phyloP scores from a whole-genome alignment of 768 basidiomycete genomes.

The Serendipita sp. region DNA sequence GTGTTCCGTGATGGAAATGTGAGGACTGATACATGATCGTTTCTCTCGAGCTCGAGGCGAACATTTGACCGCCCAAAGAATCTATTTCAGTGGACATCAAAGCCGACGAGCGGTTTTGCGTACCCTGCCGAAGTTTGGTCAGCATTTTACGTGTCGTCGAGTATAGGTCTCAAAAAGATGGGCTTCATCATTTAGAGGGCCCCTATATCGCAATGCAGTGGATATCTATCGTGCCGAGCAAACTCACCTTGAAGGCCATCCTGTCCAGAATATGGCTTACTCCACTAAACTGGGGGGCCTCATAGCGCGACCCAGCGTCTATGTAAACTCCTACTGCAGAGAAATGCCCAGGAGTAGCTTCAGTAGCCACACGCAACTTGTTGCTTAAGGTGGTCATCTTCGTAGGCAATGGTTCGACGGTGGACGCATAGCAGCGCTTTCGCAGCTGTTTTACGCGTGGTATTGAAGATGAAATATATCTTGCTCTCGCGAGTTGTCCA shows the following conservation, averaged over 20 bases:
- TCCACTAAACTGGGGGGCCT: slow-evolving; percentile 53
- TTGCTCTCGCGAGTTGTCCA: background rate
- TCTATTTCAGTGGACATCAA: slow-evolving; percentile 73
- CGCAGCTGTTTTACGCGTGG: background rate
- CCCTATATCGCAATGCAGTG: slow-evolving; percentile 7
- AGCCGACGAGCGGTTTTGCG: slow-evolving; percentile 47
- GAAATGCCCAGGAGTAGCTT: slow-evolving; percentile 83
- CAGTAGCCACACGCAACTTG: slow-evolving; percentile 82
- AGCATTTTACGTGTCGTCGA: background rate
- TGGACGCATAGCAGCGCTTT: background rate
- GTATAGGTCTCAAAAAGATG: background rate
- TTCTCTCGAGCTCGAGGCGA: slow-evolving; percentile 81
- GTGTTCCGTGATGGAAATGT: slow-evolving; percentile 70
- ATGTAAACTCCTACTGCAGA: slow-evolving; percentile 85
- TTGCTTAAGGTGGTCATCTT: slow-evolving; percentile 76
- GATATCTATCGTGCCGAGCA: background rate
- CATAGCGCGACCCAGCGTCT: slow-evolving; percentile 86
- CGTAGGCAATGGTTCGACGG: slow-evolving; percentile 5
- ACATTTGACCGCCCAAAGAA: slow-evolving; percentile 76
- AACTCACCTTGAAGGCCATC: slow-evolving; percentile 84
- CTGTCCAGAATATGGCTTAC: slow-evolving; percentile 86
- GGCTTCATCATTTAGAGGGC: background rate
- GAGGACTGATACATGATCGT: slow-evolving; percentile 97
- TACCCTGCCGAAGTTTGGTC: slow-evolving; percentile 36
- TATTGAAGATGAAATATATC: background rate